These are phyloP conservation scores for Diplodia seriata DNA, from an alignment of 2,329 filamentous ascomycete species.

Conservation along the genomic window DNA sequence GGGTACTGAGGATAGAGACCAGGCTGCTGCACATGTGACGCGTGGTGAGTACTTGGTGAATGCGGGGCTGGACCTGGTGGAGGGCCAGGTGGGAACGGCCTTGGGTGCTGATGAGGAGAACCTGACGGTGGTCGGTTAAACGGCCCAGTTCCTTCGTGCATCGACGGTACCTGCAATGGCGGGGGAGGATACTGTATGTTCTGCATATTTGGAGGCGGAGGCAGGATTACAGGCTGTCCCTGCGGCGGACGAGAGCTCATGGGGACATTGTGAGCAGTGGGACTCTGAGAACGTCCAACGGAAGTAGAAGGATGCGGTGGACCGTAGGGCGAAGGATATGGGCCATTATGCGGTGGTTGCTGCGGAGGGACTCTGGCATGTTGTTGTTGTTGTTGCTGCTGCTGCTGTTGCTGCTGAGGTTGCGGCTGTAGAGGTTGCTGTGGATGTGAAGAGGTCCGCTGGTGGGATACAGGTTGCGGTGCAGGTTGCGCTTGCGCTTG, in stretches of 20 bases:
- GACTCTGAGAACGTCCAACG: conserved; percentile 37
- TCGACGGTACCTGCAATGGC: conserved; percentile 36
- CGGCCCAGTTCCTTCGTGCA: conserved; percentile 39
- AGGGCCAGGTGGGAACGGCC: conserved; percentile 35
- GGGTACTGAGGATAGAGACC: conserved; percentile 43
- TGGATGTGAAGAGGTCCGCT: conserved; percentile 22
- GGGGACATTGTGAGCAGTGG: conserved; percentile 32
- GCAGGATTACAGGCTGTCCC: conserved; percentile 36
- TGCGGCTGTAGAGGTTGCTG: conserved; percentile 13
- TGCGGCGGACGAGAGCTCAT: conserved; percentile 17
- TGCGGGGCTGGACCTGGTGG: conserved; percentile 42
- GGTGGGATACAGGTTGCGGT: conserved; percentile 1
- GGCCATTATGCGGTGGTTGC: conserved; percentile 7
- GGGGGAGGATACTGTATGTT: conserved; percentile 43
- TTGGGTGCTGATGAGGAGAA: conserved; percentile 41
- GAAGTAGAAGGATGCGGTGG: conserved; percentile 5
- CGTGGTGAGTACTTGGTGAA: conserved; percentile 43
- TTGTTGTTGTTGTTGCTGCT: not conserved
- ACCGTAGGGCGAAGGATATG: conserved; percentile 27
- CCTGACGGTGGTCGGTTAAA: conserved; percentile 39
- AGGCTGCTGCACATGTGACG: conserved; percentile 43
- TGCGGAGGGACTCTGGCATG: conserved; percentile 9
- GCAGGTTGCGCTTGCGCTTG: conserved; percentile 10
- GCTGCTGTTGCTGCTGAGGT: not conserved
- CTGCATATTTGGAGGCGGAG: conserved; percentile 48